Evolutionary conservation across 345 rosid species (phyloP).

Genomic region (Camelina neglecta): DNA sequence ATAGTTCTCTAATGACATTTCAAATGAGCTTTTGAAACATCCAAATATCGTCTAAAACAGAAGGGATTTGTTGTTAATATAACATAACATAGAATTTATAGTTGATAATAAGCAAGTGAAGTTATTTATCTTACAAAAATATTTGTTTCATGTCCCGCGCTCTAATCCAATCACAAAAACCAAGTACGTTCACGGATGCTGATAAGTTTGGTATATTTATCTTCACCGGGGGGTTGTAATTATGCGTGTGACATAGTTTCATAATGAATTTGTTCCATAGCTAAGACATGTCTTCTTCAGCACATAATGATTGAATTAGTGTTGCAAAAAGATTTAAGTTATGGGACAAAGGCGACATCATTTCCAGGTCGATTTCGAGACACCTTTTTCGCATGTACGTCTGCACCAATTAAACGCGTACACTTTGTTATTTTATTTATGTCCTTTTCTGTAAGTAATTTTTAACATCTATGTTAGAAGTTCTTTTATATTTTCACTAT

Average conservation of each 20-base stretch:
- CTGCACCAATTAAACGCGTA: slow-evolving; percentile 13
- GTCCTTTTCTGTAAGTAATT: slow-evolving; percentile 12
- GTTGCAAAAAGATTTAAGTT: slow-evolving; percentile 3
- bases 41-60: no score
- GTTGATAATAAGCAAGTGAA: background rate
- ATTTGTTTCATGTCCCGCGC: background rate
- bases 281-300: slow-evolving; percentile 25
- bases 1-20: no score
- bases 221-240: slow-evolving; percentile 29
- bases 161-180: slow-evolving; percentile 15
- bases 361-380: slow-evolving; percentile 39
- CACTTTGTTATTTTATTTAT: slow-evolving; percentile 23
- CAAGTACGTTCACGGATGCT: background rate
- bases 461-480: background rate
- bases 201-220: slow-evolving; percentile 21
- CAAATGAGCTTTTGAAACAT: no score
- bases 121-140: background rate
- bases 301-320: slow-evolving; percentile 24
- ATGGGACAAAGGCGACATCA: slow-evolving; percentile 36
- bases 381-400: slow-evolving; percentile 41
- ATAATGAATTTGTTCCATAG: slow-evolving; percentile 22
- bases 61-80: no score
- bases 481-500: background rate
- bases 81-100: background rate
- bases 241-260: slow-evolving; percentile 18